These are phyloP conservation scores for Hysterangium stoloniferum DNA, from an alignment of 768 basidiomycete genomes.

Conservation along the genomic window DNA sequence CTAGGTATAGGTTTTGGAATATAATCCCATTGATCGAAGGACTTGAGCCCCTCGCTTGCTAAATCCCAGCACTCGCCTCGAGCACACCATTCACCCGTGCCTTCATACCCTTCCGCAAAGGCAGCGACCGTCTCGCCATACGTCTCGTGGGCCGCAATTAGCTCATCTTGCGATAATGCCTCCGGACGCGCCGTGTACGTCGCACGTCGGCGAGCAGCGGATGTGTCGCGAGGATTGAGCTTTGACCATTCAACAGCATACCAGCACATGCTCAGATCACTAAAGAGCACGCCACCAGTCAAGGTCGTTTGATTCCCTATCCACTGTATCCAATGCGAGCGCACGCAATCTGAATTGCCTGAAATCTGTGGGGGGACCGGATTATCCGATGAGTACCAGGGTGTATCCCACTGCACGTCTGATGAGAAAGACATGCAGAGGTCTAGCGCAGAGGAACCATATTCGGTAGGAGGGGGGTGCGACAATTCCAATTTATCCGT, in stretches of 20 bases:
- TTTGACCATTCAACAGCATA: constrained; percentile 34
- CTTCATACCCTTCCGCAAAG: constrained; percentile 40
- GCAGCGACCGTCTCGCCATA: constrained; percentile 43
- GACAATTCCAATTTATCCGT: constrained; percentile 19
- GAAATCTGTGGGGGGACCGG: constrained; percentile 29
- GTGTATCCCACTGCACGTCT: constrained; percentile 30
- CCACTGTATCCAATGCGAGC: constrained; percentile 22
- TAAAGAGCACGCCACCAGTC: constrained; percentile 34
- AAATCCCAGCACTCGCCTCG: constrained; percentile 55
- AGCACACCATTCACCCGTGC: constrained; percentile 36
- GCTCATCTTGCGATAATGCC: constrained; percentile 25
- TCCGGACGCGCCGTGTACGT: constrained; percentile 33
- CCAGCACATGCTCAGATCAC: constrained; percentile 45
- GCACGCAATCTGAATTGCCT: constrained; percentile 16
- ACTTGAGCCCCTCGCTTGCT: constrained; percentile 41
- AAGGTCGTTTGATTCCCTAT: constrained; percentile 25
- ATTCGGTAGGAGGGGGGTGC: constrained; percentile 26
- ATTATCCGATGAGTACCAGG: constrained; percentile 33
- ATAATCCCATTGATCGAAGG: constrained; percentile 34
- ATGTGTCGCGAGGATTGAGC: constrained; percentile 15
- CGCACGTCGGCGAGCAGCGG: constrained; percentile 31
- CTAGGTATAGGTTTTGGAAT: constrained; percentile 40
- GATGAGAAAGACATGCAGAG: constrained; percentile 39
- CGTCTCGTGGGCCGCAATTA: constrained; percentile 36
- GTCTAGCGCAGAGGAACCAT: constrained; percentile 34